Conservation (phyloP, 176 grass and related monocot genomes). For the bread wheat (Triticum aestivum) region IWGSC_CS_RefSeq_v2.1 NC_057800.1:567192021-567192520, state of each 20-base stretch:
- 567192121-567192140: no score
- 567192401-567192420: background rate
- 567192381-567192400: background rate
- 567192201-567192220: no score
- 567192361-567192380: background rate
- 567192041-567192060: no score
- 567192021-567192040: no score
- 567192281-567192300: no score
- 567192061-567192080: no score
- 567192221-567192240: background rate
- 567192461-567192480: slow-evolving; percentile 58
- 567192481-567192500: slow-evolving; percentile 56
- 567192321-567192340: background rate
- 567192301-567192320: no score
- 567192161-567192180: no score
- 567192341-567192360: background rate
- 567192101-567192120: no score
- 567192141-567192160: no score
- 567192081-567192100: no score
- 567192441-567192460: slow-evolving; percentile 53
- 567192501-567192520: slow-evolving; percentile 65
- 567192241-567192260: background rate
- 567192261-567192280: background rate
- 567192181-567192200: no score
- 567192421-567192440: background rate